Base-by-base conservation (phyloP, 495 filamentous ascomycete genomes). In the Diplogelasinospora grovesii region DNA sequence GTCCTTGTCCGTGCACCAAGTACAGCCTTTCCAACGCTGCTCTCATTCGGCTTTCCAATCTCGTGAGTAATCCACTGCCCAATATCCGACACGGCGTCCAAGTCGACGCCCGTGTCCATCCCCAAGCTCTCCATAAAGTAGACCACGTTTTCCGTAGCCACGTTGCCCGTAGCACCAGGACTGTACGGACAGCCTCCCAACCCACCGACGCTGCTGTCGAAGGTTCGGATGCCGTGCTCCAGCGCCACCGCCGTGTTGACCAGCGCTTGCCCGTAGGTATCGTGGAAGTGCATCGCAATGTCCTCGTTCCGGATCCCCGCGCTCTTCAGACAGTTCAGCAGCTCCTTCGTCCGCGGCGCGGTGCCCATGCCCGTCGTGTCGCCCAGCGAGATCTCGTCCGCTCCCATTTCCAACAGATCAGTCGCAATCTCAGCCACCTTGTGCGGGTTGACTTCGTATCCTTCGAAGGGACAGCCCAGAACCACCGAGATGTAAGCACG, bases 321-420 rank as follows among this genome's bases (percentile, higher is more conserved):
- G 4, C 79, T 78, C 16, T 71, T 69, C 53, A 95, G 69, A 14
- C 85, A 78, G 39, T 71, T 67, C 41, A 93, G 62, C 27, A 93
- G 70, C 53, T 80, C 75, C 51, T 75, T 69, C 0, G 85, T 92
- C 16, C 82, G 71, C 1, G 88, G 86, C 15, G 82, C 86, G 0
- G 92, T 97, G 5, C 93, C 92, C 85, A 95, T 95, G 6, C 92
- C 92, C 1, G 92, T 97, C 1, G 92, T 98, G 53, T 98, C 92
- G 0, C 87, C 92, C 4, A 98, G 77, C 6, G 84, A 84, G 27
- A 98, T 89, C 64, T 96, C 88, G 53, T 96, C 89, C 3, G 85
- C 90, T 14, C 92, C 92, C 86, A 95, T 95, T 55, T 95, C 88
- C 6, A 98, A 74, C 22, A 96, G 64, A 13, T 72, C 74, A 0